These are phyloP conservation scores for Platanthera zijinensis DNA, from an alignment of 106 monocot species.

Conservation along the genomic window DNA sequence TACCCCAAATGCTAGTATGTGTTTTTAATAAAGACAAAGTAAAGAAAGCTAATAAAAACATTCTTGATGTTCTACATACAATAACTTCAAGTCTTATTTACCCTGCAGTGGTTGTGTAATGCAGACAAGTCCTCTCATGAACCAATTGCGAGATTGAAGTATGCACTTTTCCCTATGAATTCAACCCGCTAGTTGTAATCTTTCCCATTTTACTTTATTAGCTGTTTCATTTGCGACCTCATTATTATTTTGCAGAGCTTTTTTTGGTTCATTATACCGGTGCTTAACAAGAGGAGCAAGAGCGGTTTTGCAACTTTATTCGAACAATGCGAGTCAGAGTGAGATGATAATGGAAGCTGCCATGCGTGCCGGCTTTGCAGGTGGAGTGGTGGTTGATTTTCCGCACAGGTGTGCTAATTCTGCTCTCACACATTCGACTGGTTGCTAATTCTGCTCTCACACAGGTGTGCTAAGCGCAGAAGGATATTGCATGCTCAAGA, in stretches of 20 bases:
- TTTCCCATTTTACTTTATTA: neutral
- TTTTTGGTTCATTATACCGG: slow-evolving; percentile 90
- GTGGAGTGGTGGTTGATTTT: slow-evolving; percentile 92
- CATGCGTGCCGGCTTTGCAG: slow-evolving; percentile 95
- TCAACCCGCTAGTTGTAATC: neutral
- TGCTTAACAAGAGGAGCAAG: slow-evolving; percentile 93
- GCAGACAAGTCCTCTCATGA: slow-evolving; percentile 94
- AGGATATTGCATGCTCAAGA: too few species aligned
- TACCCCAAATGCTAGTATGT: too few species aligned
- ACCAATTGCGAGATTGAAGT: slow-evolving; percentile 90
- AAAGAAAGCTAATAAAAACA: neutral
- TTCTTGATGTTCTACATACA: neutral
- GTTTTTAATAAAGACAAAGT: too few species aligned
- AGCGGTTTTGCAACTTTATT: slow-evolving; percentile 91
- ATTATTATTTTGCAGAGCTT: slow-evolving; percentile 47
- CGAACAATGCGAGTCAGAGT: slow-evolving; percentile 92
- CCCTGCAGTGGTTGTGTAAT: slow-evolving; percentile 89
- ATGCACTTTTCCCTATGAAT: slow-evolving; percentile 13
- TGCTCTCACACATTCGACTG: neutral
- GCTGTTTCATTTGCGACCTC: neutral
- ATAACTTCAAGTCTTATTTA: neutral
- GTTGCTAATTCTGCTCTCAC: too few species aligned
- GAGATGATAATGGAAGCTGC: slow-evolving; percentile 93
- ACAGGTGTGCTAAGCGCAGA: too few species aligned
- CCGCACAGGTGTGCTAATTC: slow-evolving; percentile 65